Evolutionary conservation across 2,329 filamentous ascomycete genomes (phyloP).

Genomic region (Alternaria arbusti): DNA sequence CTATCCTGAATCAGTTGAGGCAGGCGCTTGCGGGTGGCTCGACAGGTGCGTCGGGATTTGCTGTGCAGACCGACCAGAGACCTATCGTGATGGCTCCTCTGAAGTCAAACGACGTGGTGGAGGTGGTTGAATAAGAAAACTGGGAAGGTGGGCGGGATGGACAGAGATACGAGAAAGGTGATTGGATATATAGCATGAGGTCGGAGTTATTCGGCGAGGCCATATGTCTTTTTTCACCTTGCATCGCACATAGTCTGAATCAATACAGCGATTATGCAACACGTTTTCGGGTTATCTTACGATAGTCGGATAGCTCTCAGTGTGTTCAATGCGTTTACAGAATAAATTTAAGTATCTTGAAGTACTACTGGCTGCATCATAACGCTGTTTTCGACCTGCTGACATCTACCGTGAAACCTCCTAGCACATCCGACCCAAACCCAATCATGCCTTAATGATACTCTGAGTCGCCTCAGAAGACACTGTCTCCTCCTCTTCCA

Average conservation of each 20-base stretch:
- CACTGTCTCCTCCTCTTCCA: background rate
- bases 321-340: background rate
- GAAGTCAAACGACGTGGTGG: background rate
- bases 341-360: background rate
- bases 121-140: background rate
- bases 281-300: background rate
- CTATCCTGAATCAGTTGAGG: slow-evolving; percentile 54
- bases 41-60: background rate
- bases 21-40: slow-evolving; percentile 4
- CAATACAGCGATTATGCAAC: background rate
- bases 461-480: background rate
- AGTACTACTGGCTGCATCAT: background rate
- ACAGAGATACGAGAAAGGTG: background rate
- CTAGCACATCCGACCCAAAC: background rate
- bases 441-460: background rate
- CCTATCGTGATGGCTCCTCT: background rate
- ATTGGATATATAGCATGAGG: background rate
- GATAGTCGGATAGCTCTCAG: background rate
- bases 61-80: background rate
- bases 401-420: background rate
- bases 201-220: background rate
- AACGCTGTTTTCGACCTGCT: background rate
- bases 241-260: background rate
- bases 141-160: background rate
- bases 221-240: background rate